phyloP scores from a whole-genome alignment of 495 filamentous ascomycete genomes.

The Penicillium macrosclerotiorum region DNA sequence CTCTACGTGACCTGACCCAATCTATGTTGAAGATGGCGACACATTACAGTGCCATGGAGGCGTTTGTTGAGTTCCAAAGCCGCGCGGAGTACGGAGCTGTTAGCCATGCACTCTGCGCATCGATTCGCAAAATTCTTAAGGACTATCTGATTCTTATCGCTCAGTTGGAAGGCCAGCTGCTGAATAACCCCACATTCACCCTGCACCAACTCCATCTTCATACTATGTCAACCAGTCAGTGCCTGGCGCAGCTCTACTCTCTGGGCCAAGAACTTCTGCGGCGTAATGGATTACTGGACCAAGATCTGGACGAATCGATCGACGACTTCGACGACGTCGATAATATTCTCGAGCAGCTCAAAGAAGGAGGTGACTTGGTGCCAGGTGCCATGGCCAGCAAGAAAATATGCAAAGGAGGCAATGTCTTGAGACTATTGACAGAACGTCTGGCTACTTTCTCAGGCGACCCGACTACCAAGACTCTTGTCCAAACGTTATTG shows the following conservation, averaged over 20 bases:
- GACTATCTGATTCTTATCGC: conserved; percentile 91
- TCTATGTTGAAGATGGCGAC: conserved; percentile 96
- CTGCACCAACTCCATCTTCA: conserved; percentile 90
- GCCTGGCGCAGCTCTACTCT: conserved; percentile 83
- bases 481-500: conserved; percentile 74
- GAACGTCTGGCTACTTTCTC: conserved; percentile 83
- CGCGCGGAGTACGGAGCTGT: conserved; percentile 93
- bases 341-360: conserved; percentile 78
- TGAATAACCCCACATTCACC: conserved; percentile 84
- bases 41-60: conserved; percentile 84
- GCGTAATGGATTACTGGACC: conserved; percentile 82
- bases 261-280: conserved; percentile 83
- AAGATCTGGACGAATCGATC: conserved; percentile 78
- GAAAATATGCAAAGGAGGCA: conserved; percentile 92
- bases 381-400: conserved; percentile 78
- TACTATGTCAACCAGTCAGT: conserved; percentile 82
- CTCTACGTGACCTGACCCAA: conserved; percentile 78
- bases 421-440: conserved; percentile 80
- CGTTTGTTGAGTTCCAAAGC: conserved; percentile 91
- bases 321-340: conserved; percentile 83
- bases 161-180: conserved; percentile 86
- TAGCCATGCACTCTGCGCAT: conserved; percentile 91
- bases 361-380: conserved; percentile 73
- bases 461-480: conserved; percentile 83
- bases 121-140: conserved; percentile 84